These are phyloP conservation scores for Chlorella sp. DNA, from an alignment of 139 green algal species.

Conservation along the genomic window DNA sequence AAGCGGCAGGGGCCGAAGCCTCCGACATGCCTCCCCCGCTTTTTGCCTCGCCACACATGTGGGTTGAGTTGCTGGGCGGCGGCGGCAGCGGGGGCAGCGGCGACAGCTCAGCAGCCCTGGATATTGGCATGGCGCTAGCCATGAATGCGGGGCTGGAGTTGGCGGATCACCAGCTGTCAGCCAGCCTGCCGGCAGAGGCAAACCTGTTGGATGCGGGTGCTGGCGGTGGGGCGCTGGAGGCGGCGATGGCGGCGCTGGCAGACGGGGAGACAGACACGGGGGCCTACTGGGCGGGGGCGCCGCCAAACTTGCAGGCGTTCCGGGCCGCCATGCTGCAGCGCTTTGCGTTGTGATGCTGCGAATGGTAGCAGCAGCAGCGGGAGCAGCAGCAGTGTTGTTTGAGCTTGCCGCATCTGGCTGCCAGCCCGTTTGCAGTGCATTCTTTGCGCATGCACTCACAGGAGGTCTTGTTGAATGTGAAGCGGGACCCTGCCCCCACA, in stretches of 20 bases:
- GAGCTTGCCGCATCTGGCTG: no score
- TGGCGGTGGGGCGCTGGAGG: neutral
- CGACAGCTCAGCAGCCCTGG: neutral
- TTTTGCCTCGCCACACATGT: neutral
- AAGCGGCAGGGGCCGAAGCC: neutral
- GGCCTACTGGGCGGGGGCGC: neutral
- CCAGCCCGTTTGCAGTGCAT: no score
- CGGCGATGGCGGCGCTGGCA: neutral
- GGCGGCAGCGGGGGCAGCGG: no score
- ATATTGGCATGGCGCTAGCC: neutral
- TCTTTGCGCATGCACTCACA: no score
- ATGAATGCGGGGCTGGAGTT: neutral
- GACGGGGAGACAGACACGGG: neutral
- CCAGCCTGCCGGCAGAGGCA: neutral
- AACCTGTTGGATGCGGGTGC: neutral
- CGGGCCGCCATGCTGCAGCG: neutral
- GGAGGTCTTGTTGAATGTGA: no score
- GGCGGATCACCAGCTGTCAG: neutral
- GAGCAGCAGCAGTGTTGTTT: no score
- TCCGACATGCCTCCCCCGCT: neutral
- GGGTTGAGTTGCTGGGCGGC: neutral
- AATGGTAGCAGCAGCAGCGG: neutral
- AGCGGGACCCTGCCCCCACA: no score
- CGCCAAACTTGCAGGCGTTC: neutral
- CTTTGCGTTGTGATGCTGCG: neutral